These are phyloP conservation scores for Chlamydomonas incerta DNA, from an alignment of 139 green algal genomes.

Conservation along the genomic window DNA sequence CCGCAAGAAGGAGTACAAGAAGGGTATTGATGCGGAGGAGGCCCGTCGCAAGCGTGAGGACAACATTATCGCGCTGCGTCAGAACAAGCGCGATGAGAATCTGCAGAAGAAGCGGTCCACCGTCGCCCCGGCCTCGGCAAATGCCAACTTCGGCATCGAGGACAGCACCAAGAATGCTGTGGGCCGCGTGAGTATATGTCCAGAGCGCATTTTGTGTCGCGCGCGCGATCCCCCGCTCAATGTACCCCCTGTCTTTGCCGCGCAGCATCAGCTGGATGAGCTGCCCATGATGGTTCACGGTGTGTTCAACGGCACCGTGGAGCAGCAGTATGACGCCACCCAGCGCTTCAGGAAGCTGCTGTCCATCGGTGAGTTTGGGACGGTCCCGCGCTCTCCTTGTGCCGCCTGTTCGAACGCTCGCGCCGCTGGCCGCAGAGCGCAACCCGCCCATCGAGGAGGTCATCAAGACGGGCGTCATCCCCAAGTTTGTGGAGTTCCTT, in stretches of 20 bases:
- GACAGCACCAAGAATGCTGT: conserved; percentile 54
- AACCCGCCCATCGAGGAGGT: conserved; percentile 99
- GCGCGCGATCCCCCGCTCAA: background rate
- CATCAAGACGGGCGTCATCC: conserved; percentile 95
- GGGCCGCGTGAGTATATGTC: conserved; percentile 2
- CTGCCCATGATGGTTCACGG: conserved; percentile 94
- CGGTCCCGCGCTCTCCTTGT: background rate
- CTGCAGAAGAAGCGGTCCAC: conserved; percentile 97
- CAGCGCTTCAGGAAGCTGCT: conserved; percentile 98
- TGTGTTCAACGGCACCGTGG: conserved; percentile 83
- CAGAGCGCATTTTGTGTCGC: background rate
- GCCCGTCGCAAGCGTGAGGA: conserved; percentile 95
- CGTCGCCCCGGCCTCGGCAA: conserved; percentile 52
- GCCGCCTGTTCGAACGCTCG: background rate
- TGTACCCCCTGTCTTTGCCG: background rate
- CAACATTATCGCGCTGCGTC: conserved; percentile 96
- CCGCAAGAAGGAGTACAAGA: conserved; percentile 71
- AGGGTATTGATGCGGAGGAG: conserved; percentile 94
- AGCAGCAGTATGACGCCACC: conserved; percentile 95
- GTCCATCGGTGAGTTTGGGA: conserved; percentile 84
- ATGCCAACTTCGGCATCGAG: conserved; percentile 55
- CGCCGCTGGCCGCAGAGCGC: conserved; percentile 78
- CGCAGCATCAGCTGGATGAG: conserved; percentile 87
- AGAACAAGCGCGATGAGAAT: conserved; percentile 98
- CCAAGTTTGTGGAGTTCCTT: conserved; percentile 97